Percentiles rank a stretch among this genome's conserved stretches.
Evolutionary conservation across 805 yeast genomes (phyloP).

Genomic region (Candida tibetensis): DNA sequence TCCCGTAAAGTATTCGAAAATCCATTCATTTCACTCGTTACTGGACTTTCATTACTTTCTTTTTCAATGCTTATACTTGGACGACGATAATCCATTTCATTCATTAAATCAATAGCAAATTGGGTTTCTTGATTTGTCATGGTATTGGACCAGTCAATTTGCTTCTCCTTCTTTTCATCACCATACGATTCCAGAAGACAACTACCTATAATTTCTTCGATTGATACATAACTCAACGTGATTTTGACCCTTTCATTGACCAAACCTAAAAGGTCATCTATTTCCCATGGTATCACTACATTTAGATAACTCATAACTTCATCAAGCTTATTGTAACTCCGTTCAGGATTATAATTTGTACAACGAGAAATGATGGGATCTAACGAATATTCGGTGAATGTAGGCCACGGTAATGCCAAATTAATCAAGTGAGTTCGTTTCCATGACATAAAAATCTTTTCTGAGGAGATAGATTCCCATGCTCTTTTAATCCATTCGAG

Average conservation of each 20-base stretch:
- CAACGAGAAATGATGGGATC: slow-evolving; percentile 10
- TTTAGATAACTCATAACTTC: slow-evolving; percentile 46
- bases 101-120: background rate
- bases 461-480: slow-evolving; percentile 45
- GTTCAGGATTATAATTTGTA: slow-evolving; percentile 16
- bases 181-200: slow-evolving; percentile 45
- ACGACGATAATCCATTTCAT: background rate
- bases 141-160: background rate
- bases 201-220: slow-evolving; percentile 59
- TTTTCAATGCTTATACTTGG: background rate
- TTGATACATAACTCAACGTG: slow-evolving; percentile 49
- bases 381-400: slow-evolving; percentile 5
- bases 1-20: background rate
- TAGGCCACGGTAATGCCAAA: slow-evolving; percentile 7
- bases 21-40: background rate
- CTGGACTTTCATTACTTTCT: background rate
- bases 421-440: slow-evolving; percentile 32
- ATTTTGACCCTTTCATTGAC: slow-evolving; percentile 43
- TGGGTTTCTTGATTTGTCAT: background rate
- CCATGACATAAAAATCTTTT: slow-evolving; percentile 36
- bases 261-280: slow-evolving; percentile 51
- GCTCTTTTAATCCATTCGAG: slow-evolving; percentile 57
- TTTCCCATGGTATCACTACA: slow-evolving; percentile 57
- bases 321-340: slow-evolving; percentile 41
- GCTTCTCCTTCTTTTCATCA: background rate